Evolutionary conservation across 371 early-diverging fungal genomes (phyloP), one percentile per base, ranked within the genome.

Genomic region (Mortierella sp.): DNA sequence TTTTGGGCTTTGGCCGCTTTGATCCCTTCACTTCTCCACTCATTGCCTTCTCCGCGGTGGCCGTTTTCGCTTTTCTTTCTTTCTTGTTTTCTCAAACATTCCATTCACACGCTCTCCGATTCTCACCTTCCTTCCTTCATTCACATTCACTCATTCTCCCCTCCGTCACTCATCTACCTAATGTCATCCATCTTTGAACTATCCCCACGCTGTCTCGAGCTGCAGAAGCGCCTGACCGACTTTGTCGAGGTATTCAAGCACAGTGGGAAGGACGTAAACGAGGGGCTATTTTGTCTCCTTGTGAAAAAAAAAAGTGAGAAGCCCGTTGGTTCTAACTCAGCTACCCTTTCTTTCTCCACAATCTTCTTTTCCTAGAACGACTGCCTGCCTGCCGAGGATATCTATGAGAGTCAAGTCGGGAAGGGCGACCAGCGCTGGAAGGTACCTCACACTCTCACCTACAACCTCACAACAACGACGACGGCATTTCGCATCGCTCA

Each of bases 371-470:
- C 51, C 4, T 87, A 98, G 94, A 93, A 95, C 82, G 98, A 98
- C 71, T 98, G 99, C 88, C 93, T 98, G 88, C 99, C 99, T n/a
- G 97, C 97, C 53, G 98, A 98, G 88, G 85, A 90, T 69, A 79
- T 93, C 28, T 97, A 90, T 84, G 91, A 92, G 70, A 76, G 89
- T 51, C 97, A 96, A 87, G 89, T 97, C 79, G 95, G 95, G n/a
- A 82, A 88, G 71, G 94, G 95, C 28, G 95, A 93, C 37, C 87
- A 94, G 72, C 93, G 97, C 70, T 97, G 95, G 95, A 93, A 93
- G 91, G 95, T 96, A 86, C 80, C 3, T n/a, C 37, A n/a, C 9
- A 2, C 44, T 3, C 21, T 16, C 26, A 19, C 24, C 24, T 74
- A 16, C 19, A 6, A 73, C 61, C 31, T 16, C 44, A 34, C 51